A percentile compares a stretch with the other conserved stretches of the same genome.
Conservation (phyloP, 1,284 basidiomycete species). For the Sporisorium reilianum region DNA sequence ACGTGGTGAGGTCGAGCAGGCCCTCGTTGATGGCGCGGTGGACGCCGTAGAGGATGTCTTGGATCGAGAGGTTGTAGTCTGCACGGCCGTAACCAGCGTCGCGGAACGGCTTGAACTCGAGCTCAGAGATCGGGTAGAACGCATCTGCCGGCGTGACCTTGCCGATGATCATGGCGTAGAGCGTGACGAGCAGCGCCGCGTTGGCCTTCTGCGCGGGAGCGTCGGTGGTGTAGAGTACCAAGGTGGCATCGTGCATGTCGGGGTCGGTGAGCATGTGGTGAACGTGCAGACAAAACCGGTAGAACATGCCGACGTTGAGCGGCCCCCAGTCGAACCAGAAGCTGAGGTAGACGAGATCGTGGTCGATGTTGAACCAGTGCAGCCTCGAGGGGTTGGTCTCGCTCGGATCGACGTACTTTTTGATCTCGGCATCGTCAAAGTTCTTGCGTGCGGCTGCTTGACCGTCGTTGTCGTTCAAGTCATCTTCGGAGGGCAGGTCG, state of each 20-base stretch:
- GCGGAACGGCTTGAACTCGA: slow-evolving; percentile 89
- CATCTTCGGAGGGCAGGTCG: slow-evolving; percentile 34
- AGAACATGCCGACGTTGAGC: slow-evolving; percentile 68
- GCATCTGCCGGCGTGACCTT: slow-evolving; percentile 93
- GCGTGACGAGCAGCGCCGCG: slow-evolving; percentile 87
- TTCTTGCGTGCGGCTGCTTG: slow-evolving; percentile 24
- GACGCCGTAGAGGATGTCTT: slow-evolving; percentile 89
- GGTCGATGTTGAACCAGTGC: slow-evolving; percentile 76
- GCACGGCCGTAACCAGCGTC: slow-evolving; percentile 93
- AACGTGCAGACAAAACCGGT: slow-evolving; percentile 88
- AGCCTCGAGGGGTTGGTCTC: slow-evolving; percentile 39
- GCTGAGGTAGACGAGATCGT: slow-evolving; percentile 89
- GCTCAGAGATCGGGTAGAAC: slow-evolving; percentile 77
- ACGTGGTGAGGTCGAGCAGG: slow-evolving; percentile 90
- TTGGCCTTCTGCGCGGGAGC: slow-evolving; percentile 91
- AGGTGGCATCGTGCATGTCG: slow-evolving; percentile 74
- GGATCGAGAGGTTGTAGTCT: slow-evolving; percentile 91
- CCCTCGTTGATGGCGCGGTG: slow-evolving; percentile 92
- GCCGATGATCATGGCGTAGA: slow-evolving; percentile 91
- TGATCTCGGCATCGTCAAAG: slow-evolving; percentile 25
- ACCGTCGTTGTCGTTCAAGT: slow-evolving; percentile 42
- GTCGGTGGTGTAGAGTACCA: slow-evolving; percentile 89
- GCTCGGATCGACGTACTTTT: slow-evolving; percentile 33
- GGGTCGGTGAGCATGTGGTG: slow-evolving; percentile 60
- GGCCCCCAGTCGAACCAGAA: slow-evolving; percentile 82